Percentiles rank a stretch among this genome's conserved stretches.
Evolutionary conservation across 129 eudicot genomes (phyloP).

Genomic region (Tagetes patula): DNA sequence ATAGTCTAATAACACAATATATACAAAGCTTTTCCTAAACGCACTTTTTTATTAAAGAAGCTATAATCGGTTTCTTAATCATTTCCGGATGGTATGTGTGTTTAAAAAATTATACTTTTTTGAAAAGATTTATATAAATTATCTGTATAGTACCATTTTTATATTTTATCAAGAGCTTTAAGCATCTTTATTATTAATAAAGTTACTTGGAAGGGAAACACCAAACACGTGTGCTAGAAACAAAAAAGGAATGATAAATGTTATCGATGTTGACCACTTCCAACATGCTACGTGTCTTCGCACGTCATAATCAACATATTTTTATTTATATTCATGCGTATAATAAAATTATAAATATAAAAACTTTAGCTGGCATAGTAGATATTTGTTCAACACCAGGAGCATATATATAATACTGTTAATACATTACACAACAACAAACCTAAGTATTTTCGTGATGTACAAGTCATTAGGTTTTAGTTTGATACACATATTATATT

Average conservation of each 20-base stretch:
- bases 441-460: neutral
- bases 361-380: too few species aligned
- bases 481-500: too few species aligned
- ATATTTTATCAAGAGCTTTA: neutral
- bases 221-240: conserved; percentile 34
- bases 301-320: conserved; percentile 14
- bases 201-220: conserved; percentile 17
- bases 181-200: conserved; percentile 28
- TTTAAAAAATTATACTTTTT: too few species aligned
- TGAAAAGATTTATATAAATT: neutral
- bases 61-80: too few species aligned
- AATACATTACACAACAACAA: neutral
- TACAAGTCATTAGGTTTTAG: too few species aligned
- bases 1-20: too few species aligned
- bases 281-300: conserved; percentile 33
- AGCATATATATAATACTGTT: too few species aligned
- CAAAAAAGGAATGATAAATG: conserved; percentile 28
- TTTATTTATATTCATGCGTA: neutral
- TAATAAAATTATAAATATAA: too few species aligned
- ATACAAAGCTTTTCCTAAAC: too few species aligned
- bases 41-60: too few species aligned
- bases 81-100: too few species aligned
- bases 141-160: neutral
- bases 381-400: too few species aligned
- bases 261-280: conserved; percentile 28